Conservation (phyloP, 2,329 filamentous ascomycete genomes). For the Colletotrichum sp. region DNA sequence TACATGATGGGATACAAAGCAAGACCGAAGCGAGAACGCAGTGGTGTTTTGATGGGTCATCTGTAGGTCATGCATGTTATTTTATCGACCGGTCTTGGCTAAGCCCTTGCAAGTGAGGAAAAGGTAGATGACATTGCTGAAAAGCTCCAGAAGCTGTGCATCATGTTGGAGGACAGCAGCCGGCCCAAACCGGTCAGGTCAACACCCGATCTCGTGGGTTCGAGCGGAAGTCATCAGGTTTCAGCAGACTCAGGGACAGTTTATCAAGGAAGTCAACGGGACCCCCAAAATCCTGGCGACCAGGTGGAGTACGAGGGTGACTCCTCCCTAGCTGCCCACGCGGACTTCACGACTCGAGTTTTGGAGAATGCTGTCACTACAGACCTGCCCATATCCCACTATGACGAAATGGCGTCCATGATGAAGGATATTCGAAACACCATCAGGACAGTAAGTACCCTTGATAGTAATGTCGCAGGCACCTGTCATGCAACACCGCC, state of each 20-base stretch:
- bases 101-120: not conserved
- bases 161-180: not conserved
- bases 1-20: not conserved
- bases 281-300: rapidly evolving
- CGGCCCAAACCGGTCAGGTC: not conserved
- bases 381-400: rapidly evolving
- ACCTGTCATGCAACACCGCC: not conserved
- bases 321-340: not conserved
- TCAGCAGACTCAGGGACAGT: rapidly evolving
- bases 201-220: too few species aligned
- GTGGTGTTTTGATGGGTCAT: rapidly evolving
- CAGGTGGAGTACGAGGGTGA: not conserved
- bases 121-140: not conserved
- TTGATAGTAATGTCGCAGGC: too few species aligned
- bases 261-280: not conserved
- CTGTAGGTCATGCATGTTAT: not conserved
- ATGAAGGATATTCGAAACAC: not conserved
- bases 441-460: not conserved
- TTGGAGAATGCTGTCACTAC: not conserved
- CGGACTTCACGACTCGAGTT: not conserved
- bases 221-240: not conserved
- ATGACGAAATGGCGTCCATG: not conserved
- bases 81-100: not conserved
- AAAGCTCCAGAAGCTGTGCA: not conserved
- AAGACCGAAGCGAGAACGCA: not conserved